Percentiles rank a stretch among this genome's conserved stretches.
Conservation (phyloP, 1,284 basidiomycete genomes). For the Cystobasidium slooffiae region DNA sequence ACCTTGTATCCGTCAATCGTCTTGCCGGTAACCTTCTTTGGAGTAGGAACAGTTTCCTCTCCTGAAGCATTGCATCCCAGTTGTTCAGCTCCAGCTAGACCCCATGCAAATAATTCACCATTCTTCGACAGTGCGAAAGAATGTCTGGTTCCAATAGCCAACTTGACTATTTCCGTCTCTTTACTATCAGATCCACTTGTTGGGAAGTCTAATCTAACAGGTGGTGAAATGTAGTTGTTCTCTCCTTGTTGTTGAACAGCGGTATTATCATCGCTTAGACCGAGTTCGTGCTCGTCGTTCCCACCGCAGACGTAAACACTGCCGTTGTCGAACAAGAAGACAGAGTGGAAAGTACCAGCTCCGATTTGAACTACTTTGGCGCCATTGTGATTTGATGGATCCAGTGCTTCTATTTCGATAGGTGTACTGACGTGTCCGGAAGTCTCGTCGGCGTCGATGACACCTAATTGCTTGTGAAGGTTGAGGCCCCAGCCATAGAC, state of each 20-base stretch:
- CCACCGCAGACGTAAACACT: constrained; percentile 82
- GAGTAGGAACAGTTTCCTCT: constrained; percentile 48
- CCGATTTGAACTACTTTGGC: constrained; percentile 66
- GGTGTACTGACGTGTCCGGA: constrained; percentile 70
- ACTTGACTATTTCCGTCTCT: constrained; percentile 28
- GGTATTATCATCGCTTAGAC: constrained; percentile 67
- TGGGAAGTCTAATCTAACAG: constrained; percentile 30
- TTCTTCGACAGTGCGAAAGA: constrained; percentile 26
- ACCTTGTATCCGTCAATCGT: constrained; percentile 48
- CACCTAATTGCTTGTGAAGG: constrained; percentile 71
- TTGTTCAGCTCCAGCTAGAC: constrained; percentile 46
- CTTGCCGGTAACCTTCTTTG: constrained; percentile 46
- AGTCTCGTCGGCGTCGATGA: constrained; percentile 60
- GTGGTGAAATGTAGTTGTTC: constrained; percentile 46
- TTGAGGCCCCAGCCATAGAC: constrained; percentile 94
- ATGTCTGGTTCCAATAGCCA: constrained; percentile 27
- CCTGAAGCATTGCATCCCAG: constrained; percentile 48
- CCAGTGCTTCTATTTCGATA: constrained; percentile 68
- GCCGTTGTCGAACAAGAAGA: constrained; percentile 82
- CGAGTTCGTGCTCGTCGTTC: constrained; percentile 76
- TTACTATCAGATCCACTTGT: constrained; percentile 10
- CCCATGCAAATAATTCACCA: constrained; percentile 50
- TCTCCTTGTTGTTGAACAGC: constrained; percentile 61
- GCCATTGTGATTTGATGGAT: constrained; percentile 69
- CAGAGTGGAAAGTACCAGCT: constrained; percentile 78